These are phyloP conservation scores for Teratosphaeria nubilosa DNA, from an alignment of 2,329 filamentous ascomycete genomes.

Conservation along the genomic window DNA sequence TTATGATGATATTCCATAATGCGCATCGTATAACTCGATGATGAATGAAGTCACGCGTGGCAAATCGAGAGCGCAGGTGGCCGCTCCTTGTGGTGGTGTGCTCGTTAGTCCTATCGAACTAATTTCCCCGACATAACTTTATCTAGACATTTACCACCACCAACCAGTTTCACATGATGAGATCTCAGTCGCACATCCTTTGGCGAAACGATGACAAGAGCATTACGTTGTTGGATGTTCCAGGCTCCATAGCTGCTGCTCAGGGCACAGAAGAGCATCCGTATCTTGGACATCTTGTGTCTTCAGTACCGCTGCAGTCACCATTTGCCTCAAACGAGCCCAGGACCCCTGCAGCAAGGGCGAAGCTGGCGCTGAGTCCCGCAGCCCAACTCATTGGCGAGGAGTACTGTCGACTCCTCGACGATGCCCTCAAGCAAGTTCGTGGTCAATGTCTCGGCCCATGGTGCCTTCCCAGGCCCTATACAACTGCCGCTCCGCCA, in stretches of 20 bases:
- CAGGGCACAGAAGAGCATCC: slow-evolving; percentile 42
- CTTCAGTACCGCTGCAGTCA: slow-evolving; percentile 32
- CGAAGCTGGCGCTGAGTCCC: slow-evolving; percentile 27
- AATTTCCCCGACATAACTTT: background rate
- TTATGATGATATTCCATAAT: too few relatives aligned
- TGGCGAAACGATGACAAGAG: slow-evolving; percentile 43
- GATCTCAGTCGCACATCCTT: slow-evolving; percentile 31
- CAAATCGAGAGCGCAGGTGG: background rate
- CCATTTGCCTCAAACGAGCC: slow-evolving; percentile 50
- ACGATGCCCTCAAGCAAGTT: slow-evolving; percentile 30
- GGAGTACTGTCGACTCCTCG: slow-evolving; percentile 29
- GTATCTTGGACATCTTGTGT: slow-evolving; percentile 35
- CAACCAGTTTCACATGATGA: background rate
- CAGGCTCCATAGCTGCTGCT: slow-evolving; percentile 56
- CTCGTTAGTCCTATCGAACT: background rate
- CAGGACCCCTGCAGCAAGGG: slow-evolving; percentile 37
- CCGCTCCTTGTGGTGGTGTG: background rate
- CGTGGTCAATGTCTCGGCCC: slow-evolving; percentile 6
- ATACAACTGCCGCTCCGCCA: background rate
- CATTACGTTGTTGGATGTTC: slow-evolving; percentile 57
- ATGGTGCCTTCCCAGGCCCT: slow-evolving; percentile 28
- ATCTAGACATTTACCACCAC: background rate
- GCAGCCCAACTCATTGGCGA: slow-evolving; percentile 25
- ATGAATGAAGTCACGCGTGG: background rate
- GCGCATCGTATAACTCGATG: too few relatives aligned